Base-by-base conservation (phyloP, 2,329 filamentous ascomycete species). In the Seiridium cupressi region DNA sequence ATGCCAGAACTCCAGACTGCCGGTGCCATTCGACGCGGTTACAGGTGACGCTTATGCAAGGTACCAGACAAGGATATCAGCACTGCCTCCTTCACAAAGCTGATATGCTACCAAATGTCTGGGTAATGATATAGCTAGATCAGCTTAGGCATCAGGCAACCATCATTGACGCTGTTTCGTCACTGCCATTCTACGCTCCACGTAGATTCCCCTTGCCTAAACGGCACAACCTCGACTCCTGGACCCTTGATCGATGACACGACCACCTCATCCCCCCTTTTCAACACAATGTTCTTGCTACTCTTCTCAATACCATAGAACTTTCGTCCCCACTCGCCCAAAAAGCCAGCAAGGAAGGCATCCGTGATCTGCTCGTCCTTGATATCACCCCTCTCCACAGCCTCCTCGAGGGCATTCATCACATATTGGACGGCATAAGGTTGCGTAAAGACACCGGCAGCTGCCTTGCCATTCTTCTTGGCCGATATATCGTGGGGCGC, bases 391-490 rank as follows among this genome's bases (percentile, higher is more conserved):
- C 66, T 62, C 34, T 67, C 63, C 1, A 83, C 71, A 1, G 77
- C 83, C 63, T 75, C 73, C 69, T 82, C 78, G 40, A 86, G 67
- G 13, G 84, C 83, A 65, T 81, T 78, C 32, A 92, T 75, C 56
- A 91, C 87, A 56, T 87, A 80, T 58, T 85, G 85, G 31, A 35
- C 53, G 26, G 58, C 60, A 32, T 87, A 87, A 3, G 89, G 87
- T 76, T 93, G 90, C 1, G 90, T 93, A 72, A 92, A 93, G 54
- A 93, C 89, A 3, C 90, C 90, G 0, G 90, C 90, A 1, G 88
- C 85, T 1, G 87, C 83, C 70, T 78, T 82, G 53, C 79, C 80
- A 55, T 77, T 76, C 57, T 83, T 81, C 76, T 90, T 90, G 62
- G 84, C 81, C 34, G 70, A 73, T 26, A 83, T 78, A 46, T 83